Evolutionary conservation across 108 stramenopile species (phyloP).

Genomic region (Cylindrotheca fusiformis): DNA sequence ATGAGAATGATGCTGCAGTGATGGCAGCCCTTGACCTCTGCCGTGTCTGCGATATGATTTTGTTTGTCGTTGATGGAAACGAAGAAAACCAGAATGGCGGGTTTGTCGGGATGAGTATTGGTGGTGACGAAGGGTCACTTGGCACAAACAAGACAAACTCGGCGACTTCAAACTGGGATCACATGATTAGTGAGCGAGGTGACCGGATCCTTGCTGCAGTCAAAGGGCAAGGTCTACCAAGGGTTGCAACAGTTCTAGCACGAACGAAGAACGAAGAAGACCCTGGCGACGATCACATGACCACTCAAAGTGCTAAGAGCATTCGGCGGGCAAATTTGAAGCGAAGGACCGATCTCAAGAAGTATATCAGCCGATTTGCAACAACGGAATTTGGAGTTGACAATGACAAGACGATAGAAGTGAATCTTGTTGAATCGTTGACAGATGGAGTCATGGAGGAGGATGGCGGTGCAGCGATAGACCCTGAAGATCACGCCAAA

Average conservation of each 20-base stretch:
- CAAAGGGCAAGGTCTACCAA: conserved; percentile 94
- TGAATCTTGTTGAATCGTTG: conserved; percentile 17
- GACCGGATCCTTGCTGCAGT: conserved; percentile 87
- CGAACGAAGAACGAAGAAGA: conserved; percentile 42
- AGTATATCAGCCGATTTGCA: conserved; percentile 70
- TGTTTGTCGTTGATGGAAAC: conserved; percentile 85
- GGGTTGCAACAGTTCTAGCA: conserved; percentile 81
- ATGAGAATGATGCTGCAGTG: conserved; percentile 53
- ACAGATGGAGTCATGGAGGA: conserved; percentile 25
- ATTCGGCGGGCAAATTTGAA: conserved; percentile 67
- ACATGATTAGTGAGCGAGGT: conserved; percentile 73
- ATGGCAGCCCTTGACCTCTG: conserved; percentile 84
- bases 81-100: conserved; percentile 28
- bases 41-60: conserved; percentile 81
- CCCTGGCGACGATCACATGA: conserved; percentile 53
- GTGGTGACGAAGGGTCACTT: conserved; percentile 36
- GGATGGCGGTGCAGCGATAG: conserved; percentile 13
- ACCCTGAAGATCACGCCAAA: conserved; percentile 20
- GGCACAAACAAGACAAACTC: conserved; percentile 45
- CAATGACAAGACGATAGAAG: conserved; percentile 63
- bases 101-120: conserved; percentile 44
- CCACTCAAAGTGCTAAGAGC: conserved; percentile 56
- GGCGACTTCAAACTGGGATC: conserved; percentile 55
- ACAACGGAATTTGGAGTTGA: conserved; percentile 74
- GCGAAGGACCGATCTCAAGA: conserved; percentile 69